phyloP scores from a whole-genome alignment of 2,329 filamentous ascomycete species.

The Chrysoporthe puriensis region DNA sequence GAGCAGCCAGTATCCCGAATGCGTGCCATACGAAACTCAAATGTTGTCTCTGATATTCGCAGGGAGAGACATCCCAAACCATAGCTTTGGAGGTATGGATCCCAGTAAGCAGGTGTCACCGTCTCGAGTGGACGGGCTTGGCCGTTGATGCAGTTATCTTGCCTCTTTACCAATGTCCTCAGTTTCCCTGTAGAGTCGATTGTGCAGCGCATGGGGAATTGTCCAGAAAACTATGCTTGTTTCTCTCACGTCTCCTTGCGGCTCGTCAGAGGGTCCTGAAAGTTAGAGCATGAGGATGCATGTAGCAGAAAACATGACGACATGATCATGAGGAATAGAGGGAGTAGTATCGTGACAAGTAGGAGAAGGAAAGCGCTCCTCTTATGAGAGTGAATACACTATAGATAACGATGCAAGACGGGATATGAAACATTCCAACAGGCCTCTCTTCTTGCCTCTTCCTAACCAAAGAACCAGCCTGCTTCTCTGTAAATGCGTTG shows the following conservation, averaged over 20 bases:
- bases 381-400: not conserved
- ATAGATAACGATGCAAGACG: slow-evolving; percentile 7
- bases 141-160: not conserved
- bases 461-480: not conserved
- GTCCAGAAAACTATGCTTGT: not conserved
- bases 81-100: not conserved
- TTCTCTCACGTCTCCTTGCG: not conserved
- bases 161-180: too few species aligned
- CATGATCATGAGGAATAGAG: not conserved
- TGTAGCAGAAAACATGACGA: not conserved
- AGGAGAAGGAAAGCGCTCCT: not conserved
- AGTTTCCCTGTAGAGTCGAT: not conserved
- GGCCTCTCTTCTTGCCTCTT: not conserved
- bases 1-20: not conserved
- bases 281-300: not conserved
- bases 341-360: not conserved
- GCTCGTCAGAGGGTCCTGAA: not conserved
- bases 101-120: not conserved
- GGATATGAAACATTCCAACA: not conserved
- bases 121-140: not conserved
- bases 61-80: not conserved
- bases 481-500: slow-evolving; percentile 10
- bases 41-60: not conserved
- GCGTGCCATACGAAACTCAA: not conserved
- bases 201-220: not conserved